Percentiles rank a stretch among this genome's conserved stretches.
Conservation (phyloP, 208 protist species). For the Hexamita inflata region DNA sequence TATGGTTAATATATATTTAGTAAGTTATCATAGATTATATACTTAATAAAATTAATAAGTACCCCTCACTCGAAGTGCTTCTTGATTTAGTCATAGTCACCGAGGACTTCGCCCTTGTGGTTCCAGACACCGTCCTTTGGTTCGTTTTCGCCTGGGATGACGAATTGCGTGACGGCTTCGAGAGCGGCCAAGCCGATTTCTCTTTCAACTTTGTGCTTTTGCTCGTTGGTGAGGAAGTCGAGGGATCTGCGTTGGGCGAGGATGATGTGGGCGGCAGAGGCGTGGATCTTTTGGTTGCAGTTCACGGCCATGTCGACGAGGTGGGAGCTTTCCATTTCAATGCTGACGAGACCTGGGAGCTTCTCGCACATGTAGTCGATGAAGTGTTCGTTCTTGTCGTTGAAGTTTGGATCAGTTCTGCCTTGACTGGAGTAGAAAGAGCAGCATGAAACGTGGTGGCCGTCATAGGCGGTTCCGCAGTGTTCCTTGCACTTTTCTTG, state of each 20-base stretch:
- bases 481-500: neutral
- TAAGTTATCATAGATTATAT: too few species aligned
- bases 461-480: constrained; percentile 12
- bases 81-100: neutral
- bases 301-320: constrained; percentile 37
- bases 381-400: constrained; percentile 45
- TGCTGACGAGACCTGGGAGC: constrained; percentile 23
- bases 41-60: too few species aligned
- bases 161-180: constrained; percentile 31
- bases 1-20: too few species aligned
- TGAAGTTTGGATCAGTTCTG: constrained; percentile 36
- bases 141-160: constrained; percentile 17
- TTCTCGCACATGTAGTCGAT: constrained; percentile 36
- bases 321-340: constrained; percentile 53
- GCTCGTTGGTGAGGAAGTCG: constrained; percentile 34
- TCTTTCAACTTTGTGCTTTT: constrained; percentile 31
- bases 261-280: constrained; percentile 38
- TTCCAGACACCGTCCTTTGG: neutral
- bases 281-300: neutral
- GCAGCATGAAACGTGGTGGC: constrained; percentile 41
- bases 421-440: constrained; percentile 52
- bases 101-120: neutral
- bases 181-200: constrained; percentile 18
- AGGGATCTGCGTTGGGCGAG: constrained; percentile 37
- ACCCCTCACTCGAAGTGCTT: constrained; percentile 7